Conservation (phyloP, 768 basidiomycete genomes). For the Phlebiopsis flavidoalba region DNA sequence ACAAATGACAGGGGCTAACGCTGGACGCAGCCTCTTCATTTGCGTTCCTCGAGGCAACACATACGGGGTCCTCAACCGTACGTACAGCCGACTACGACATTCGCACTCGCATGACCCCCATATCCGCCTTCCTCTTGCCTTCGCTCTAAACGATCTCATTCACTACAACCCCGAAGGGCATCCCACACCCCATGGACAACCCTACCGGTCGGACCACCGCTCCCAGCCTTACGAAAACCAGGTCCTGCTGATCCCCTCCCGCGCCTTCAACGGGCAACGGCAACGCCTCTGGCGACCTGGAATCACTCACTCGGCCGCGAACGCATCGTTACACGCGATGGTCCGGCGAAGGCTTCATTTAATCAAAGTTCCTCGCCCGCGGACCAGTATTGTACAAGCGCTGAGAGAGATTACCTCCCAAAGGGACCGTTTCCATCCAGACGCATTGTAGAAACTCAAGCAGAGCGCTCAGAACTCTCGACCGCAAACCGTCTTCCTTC, state of each 20-base stretch:
- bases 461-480: too few relatives aligned
- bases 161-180: not conserved
- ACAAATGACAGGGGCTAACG: not conserved
- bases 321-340: not conserved
- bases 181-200: not conserved
- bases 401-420: too few relatives aligned
- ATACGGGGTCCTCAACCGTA: not conserved
- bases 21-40: not conserved
- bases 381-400: too few relatives aligned
- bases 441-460: too few relatives aligned
- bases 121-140: not conserved
- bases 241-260: not conserved
- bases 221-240: not conserved
- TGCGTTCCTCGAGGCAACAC: not conserved
- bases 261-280: not conserved
- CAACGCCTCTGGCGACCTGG: not conserved
- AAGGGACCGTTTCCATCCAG: too few relatives aligned
- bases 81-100: not conserved
- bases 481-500: too few relatives aligned
- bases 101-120: not conserved
- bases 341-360: not conserved
- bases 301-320: not conserved
- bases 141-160: not conserved
- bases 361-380: not conserved
- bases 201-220: not conserved